These are phyloP conservation scores for Massariosphaeria phaeospora DNA, from an alignment of 495 filamentous ascomycete species.

Conservation along the genomic window DNA sequence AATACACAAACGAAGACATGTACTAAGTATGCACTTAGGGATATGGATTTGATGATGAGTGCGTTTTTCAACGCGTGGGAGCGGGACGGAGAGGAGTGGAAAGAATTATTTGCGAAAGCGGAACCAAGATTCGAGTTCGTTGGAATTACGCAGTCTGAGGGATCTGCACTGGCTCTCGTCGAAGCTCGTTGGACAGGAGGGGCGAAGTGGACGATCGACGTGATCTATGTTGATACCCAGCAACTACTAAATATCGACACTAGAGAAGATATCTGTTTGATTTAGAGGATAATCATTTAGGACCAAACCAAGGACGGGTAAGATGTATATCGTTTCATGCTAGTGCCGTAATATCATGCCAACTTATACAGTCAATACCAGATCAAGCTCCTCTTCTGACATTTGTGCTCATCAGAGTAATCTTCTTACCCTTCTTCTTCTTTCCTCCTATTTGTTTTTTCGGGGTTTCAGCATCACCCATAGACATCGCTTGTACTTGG, in stretches of 20 bases:
- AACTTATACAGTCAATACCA: not conserved
- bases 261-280: no score
- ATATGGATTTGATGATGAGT: not conserved
- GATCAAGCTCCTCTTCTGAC: slow-evolving; percentile 60
- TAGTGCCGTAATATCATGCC: slow-evolving; percentile 3
- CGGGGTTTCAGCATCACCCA: slow-evolving; percentile 33
- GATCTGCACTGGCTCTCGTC: not conserved
- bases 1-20: not conserved
- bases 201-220: not conserved
- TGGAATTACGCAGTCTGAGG: not conserved
- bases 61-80: not conserved
- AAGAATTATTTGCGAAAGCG: not conserved
- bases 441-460: slow-evolving; percentile 42
- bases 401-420: slow-evolving; percentile 88
- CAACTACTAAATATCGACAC: no score
- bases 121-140: not conserved
- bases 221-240: no score
- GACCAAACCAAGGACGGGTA: no score
- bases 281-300: no score
- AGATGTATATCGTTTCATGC: not conserved
- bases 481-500: slow-evolving; percentile 41
- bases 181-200: not conserved
- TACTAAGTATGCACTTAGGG: not conserved
- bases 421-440: slow-evolving; percentile 91
- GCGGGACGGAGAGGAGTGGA: not conserved